These are phyloP conservation scores for Sclerotinia glacialis DNA, from an alignment of 2,329 filamentous ascomycete species.

Conservation along the genomic window DNA sequence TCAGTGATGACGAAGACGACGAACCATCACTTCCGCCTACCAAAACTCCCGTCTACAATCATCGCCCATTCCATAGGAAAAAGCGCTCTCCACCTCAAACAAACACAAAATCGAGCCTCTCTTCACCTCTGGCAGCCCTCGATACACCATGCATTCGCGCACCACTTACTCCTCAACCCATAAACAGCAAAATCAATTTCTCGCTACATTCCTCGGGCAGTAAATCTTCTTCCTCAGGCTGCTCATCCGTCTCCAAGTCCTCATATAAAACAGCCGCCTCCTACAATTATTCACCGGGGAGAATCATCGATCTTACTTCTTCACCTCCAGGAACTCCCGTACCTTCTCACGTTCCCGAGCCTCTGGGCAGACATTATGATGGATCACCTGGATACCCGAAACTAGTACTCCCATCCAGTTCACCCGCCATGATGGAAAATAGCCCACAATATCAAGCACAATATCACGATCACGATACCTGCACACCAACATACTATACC, in stretches of 20 bases:
- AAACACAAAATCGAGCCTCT: neutral
- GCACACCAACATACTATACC: constrained; percentile 1
- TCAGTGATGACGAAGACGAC: constrained; percentile 2
- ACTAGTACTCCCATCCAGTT: constrained; percentile 6
- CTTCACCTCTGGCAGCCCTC: neutral
- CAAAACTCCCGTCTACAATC: neutral
- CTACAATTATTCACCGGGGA: neutral
- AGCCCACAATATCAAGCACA: neutral
- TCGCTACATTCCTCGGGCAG: neutral
- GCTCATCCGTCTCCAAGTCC: constrained; percentile 9
- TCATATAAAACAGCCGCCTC: constrained; percentile 19
- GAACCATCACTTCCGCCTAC: constrained; percentile 5
- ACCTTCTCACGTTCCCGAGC: neutral
- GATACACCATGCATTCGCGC: neutral
- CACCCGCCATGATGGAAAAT: neutral
- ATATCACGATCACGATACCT: neutral
- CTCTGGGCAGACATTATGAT: neutral
- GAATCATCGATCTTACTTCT: constrained; percentile 16
- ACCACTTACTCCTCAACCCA: constrained; percentile 12
- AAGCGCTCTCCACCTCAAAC: neutral
- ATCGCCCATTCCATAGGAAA: neutral
- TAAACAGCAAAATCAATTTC: constrained; percentile 18
- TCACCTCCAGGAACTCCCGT: neutral
- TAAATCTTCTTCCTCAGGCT: constrained; percentile 13
- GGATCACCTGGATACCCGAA: constrained; percentile 5